Evolutionary conservation across 2,329 filamentous ascomycete species (phyloP), one percentile per base, ranked within the genome.

Genomic region (Neodidymelliopsis sp.): DNA sequence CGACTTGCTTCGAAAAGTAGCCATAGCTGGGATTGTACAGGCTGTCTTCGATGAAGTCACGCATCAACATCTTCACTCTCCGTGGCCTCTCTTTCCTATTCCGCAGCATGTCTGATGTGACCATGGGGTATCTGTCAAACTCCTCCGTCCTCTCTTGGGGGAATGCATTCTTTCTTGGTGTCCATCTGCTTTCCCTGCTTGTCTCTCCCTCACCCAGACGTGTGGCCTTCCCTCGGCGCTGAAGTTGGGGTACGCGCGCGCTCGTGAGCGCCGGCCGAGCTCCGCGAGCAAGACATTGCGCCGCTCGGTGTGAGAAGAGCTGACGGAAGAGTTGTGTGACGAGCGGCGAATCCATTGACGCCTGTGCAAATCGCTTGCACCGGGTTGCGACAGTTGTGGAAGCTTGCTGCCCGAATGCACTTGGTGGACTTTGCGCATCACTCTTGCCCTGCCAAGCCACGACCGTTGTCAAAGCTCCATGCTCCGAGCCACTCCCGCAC

Each of bases 21-120:
- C 93, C 92, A 69, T 97, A 97, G 60, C 90, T 82, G 0, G 91
- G 91, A 69, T 97, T 97, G 72, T 97, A 97, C 11, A 97, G 77
- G 69, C 90, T 94, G 76, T 97, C 92, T 73, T 99, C 94, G 69
- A 99, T 94, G 69, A 99, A 99, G 79, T 99, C 95, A 59, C 95
- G 84, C 70, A 95, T 89, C 67, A 97, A 77, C 94, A 99, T 99
- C 83, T 96, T 97, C 60, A 96, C 92, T 72, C 89, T 83, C 67
- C 84, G 84, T 33, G 94, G 94, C 66, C 94, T 81, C 69, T 96
- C 87, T 42, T 78, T 86, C 43, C 89, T 82, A 59, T 75, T 78
- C 60, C 87, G 86, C 59, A 99, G 77, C 54, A 91, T 86, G 57
- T 88, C 81, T n/a, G 91, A 84, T 7, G 91, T 96, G 37, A 99